A percentile compares a stretch with the other conserved stretches of the same genome.
Evolutionary conservation across 1,139 yeast species (phyloP).

Genomic region (Yamadazyma siamensis): DNA sequence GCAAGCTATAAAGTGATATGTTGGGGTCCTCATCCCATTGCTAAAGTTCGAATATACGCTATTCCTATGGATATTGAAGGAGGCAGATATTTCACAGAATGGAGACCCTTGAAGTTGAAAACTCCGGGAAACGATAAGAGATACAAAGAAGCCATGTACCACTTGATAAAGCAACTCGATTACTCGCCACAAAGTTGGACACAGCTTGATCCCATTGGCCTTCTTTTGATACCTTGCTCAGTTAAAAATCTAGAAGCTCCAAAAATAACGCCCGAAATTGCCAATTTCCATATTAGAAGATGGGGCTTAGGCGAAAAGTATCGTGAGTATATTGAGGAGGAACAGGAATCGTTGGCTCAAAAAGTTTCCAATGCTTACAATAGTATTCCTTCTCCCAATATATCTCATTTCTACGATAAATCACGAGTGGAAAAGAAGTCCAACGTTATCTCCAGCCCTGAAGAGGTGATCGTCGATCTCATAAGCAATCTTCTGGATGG

Average conservation of each 20-base stretch:
- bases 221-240: slow-evolving; percentile 10
- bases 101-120: slow-evolving; percentile 24
- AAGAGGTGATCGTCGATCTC: slow-evolving; percentile 16
- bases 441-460: slow-evolving; percentile 15
- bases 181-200: slow-evolving; percentile 22
- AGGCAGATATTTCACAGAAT: slow-evolving; percentile 25
- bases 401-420: slow-evolving; percentile 15
- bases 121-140: slow-evolving; percentile 20
- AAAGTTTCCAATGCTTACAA: slow-evolving; percentile 34
- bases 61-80: slow-evolving; percentile 47
- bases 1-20: slow-evolving; percentile 39
- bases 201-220: slow-evolving; percentile 3
- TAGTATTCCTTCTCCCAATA: slow-evolving; percentile 37
- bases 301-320: slow-evolving; percentile 20
- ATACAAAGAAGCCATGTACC: slow-evolving; percentile 27
- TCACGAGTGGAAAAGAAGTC: slow-evolving; percentile 2
- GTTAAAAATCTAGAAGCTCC: neutral
- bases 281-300: slow-evolving; percentile 30
- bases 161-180: slow-evolving; percentile 26
- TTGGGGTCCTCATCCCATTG: slow-evolving; percentile 12
- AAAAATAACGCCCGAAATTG: neutral
- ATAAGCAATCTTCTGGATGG: slow-evolving; percentile 16
- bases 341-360: slow-evolving; percentile 13
- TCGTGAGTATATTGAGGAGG: neutral
- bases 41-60: slow-evolving; percentile 45